Percentiles rank a stretch among this genome's conserved stretches.
phyloP scores from a whole-genome alignment of 78 protist genomes.

The Planoprotostelium fungivorum region DNA sequence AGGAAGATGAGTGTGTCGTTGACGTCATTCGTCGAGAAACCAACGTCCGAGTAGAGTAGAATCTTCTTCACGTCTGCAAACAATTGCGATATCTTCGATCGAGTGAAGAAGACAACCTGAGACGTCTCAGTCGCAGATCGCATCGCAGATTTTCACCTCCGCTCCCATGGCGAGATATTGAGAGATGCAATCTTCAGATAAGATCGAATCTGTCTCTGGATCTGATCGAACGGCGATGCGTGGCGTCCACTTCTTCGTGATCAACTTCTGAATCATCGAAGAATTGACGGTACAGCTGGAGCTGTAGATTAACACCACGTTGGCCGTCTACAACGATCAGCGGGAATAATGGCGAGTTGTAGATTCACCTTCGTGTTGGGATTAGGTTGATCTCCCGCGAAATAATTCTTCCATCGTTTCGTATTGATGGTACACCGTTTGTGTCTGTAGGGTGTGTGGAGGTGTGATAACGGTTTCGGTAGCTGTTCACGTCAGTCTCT shows the following conservation, averaged over 20 bases:
- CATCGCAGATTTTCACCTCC: neutral
- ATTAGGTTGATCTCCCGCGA: no score
- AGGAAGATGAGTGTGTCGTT: neutral
- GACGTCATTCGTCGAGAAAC: neutral
- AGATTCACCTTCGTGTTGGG: no score
- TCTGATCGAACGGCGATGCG: neutral
- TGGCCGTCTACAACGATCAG: no score
- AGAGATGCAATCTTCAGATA: neutral
- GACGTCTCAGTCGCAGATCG: neutral
- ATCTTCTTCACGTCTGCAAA: neutral
- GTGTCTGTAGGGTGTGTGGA: no score
- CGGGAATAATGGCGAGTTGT: no score
- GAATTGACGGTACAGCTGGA: neutral
- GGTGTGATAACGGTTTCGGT: no score
- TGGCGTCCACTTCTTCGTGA: neutral
- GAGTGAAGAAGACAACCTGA: neutral
- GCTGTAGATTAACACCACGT: neutral
- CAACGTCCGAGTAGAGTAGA: neutral
- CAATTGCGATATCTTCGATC: neutral
- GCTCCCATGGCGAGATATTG: neutral
- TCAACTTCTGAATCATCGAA: neutral
- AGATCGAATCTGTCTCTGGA: neutral
- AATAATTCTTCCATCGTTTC: neutral
- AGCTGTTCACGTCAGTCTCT: no score
- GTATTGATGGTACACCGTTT: neutral